Conservation (phyloP, 495 filamentous ascomycete species). For the Hypoxylon fuscum region DNA sequence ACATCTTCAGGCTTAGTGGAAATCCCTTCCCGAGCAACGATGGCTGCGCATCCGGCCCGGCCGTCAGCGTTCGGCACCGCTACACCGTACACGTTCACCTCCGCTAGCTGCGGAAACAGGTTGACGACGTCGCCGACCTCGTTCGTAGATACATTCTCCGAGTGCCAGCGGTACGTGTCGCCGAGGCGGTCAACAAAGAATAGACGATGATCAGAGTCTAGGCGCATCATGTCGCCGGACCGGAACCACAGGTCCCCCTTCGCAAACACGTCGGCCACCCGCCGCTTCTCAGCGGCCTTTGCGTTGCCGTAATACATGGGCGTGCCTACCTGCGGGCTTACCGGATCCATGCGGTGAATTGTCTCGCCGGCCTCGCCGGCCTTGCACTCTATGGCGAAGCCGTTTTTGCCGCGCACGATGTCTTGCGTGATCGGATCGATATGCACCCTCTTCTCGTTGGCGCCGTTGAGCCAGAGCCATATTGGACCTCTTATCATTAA, state of each 20-base stretch:
- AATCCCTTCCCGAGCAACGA: conserved; percentile 52
- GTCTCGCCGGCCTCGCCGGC: conserved; percentile 74
- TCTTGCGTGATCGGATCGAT: conserved; percentile 73
- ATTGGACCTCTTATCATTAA: conserved; percentile 76
- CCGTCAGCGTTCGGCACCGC: conserved; percentile 74
- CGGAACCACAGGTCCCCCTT: conserved; percentile 81
- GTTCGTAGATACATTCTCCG: conserved; percentile 81
- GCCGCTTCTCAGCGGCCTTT: conserved; percentile 71
- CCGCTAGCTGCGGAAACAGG: conserved; percentile 67
- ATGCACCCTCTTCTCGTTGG: conserved; percentile 68
- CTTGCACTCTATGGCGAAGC: conserved; percentile 68
- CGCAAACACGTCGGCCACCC: conserved; percentile 71
- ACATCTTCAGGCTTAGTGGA: conserved; percentile 27
- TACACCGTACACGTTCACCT: conserved; percentile 86
- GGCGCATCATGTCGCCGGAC: conserved; percentile 74
- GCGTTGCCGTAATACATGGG: conserved; percentile 74
- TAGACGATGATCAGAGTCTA: conserved; percentile 72
- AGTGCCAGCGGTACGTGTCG: conserved; percentile 86
- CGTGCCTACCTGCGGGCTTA: conserved; percentile 52
- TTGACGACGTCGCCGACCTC: conserved; percentile 76
- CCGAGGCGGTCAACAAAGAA: conserved; percentile 80
- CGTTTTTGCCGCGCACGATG: conserved; percentile 68
- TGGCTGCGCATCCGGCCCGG: conserved; percentile 72
- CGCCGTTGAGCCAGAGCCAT: conserved; percentile 57
- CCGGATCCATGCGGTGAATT: conserved; percentile 69